phyloP scores from a whole-genome alignment of 176 grass and related monocot genomes.

The Avena insularis region DNA sequence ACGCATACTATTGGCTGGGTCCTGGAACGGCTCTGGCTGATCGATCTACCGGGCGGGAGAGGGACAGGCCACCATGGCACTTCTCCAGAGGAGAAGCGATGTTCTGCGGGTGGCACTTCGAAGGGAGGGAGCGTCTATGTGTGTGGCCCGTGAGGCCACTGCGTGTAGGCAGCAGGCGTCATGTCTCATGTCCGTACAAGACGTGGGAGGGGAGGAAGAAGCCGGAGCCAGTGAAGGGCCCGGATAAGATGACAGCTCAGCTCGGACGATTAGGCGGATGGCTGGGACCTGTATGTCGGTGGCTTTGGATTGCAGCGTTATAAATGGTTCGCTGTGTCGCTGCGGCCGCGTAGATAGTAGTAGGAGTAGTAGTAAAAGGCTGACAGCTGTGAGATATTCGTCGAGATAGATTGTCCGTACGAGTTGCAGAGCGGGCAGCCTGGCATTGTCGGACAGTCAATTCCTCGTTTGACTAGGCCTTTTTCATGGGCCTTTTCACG shows the following conservation, averaged over 20 bases:
- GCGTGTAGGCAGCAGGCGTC: not conserved
- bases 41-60: slow-evolving; percentile 41
- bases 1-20: slow-evolving; percentile 29
- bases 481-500: not conserved
- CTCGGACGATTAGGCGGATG: not conserved
- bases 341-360: not conserved
- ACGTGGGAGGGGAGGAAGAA: not conserved
- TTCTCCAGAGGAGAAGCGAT: not conserved
- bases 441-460: not conserved
- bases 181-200: not conserved
- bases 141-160: slow-evolving; percentile 31
- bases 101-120: not conserved
- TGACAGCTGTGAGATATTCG: slow-evolving; percentile 8
- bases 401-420: slow-evolving; percentile 18
- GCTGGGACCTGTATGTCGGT: not conserved
- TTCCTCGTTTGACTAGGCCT: not conserved
- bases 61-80: slow-evolving; percentile 38
- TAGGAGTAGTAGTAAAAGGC: not conserved
- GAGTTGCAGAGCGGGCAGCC: not conserved
- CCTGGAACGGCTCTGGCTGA: not conserved
- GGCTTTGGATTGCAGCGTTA: not conserved
- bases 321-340: not conserved
- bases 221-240: not conserved
- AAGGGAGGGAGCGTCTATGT: not conserved
- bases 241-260: slow-evolving; percentile 18